Percentiles rank a stretch among this genome's conserved stretches.
Evolutionary conservation across 176 grass and related monocot genomes (phyloP).

Genomic region (Rhynchospora pubera): DNA sequence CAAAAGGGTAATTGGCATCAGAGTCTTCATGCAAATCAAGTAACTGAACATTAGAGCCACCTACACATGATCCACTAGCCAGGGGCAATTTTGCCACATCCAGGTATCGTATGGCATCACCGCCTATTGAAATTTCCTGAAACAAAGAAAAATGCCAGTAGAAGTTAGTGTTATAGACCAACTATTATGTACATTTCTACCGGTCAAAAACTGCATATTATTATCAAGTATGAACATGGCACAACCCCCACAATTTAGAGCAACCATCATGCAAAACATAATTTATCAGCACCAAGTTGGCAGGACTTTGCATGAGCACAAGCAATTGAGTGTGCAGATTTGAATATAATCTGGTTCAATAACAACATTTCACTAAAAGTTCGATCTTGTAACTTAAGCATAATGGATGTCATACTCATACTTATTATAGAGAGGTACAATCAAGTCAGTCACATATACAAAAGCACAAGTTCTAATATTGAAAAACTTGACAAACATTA

Average conservation of each 20-base stretch:
- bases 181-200: not conserved
- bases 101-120: not conserved
- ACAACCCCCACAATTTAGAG: not conserved
- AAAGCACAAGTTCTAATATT: not conserved
- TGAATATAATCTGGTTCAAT: not conserved
- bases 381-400: not conserved
- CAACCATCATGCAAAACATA: not conserved
- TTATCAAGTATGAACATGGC: not conserved
- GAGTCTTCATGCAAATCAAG: constrained; percentile 13
- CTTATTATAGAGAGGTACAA: not conserved
- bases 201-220: not conserved
- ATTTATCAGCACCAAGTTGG: not conserved
- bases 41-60: not conserved
- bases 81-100: not conserved
- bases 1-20: constrained; percentile 16
- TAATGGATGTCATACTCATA: not conserved
- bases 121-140: constrained; percentile 14
- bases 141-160: constrained; percentile 1
- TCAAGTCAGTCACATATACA: not conserved
- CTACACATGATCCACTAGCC: constrained; percentile 1
- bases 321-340: not conserved
- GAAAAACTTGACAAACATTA: not conserved
- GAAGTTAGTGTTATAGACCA: not conserved
- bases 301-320: not conserved
- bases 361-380: not conserved